These are phyloP conservation scores for Ganoderma sinense DNA, from an alignment of 1,284 basidiomycete genomes.

Conservation along the genomic window DNA sequence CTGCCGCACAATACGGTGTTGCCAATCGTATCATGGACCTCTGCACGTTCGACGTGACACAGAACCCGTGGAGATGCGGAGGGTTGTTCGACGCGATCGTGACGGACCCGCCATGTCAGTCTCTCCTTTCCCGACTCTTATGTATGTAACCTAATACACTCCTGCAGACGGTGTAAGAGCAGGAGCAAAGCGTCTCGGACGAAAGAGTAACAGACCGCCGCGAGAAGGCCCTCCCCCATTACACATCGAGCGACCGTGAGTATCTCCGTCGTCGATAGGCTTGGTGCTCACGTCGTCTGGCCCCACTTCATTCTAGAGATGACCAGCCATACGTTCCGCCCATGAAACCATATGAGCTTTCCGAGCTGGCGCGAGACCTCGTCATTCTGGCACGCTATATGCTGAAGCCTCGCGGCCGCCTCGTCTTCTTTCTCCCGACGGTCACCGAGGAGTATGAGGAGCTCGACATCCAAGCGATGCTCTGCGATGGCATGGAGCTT, in stretches of 20 bases:
- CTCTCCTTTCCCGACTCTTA: not conserved
- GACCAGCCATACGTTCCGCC: conserved; percentile 84
- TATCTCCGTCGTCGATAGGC: not conserved
- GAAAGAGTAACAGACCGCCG: conserved; percentile 59
- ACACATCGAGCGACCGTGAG: conserved; percentile 37
- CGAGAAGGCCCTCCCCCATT: conserved; percentile 21
- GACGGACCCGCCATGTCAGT: conserved; percentile 91
- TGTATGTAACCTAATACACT: not conserved
- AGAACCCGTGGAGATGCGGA: conserved; percentile 89
- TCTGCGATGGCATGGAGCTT: conserved; percentile 88
- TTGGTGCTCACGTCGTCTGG: not conserved
- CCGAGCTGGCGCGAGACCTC: conserved; percentile 83
- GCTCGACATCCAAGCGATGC: conserved; percentile 77
- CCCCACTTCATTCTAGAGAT: conserved; percentile 45
- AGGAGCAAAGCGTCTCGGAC: conserved; percentile 93
- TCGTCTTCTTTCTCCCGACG: conserved; percentile 96
- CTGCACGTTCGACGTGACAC: conserved; percentile 90
- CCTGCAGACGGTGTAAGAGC: conserved; percentile 90
- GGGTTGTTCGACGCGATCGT: conserved; percentile 94
- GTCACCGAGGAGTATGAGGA: conserved; percentile 91
- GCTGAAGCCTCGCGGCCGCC: conserved; percentile 84
- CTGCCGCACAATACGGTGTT: conserved; percentile 89
- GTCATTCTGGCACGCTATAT: conserved; percentile 86
- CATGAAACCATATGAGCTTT: conserved; percentile 93
- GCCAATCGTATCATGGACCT: conserved; percentile 82